These are phyloP conservation scores for Hypoxylon sp. DNA, from an alignment of 2,329 filamentous ascomycete species.

Conservation along the genomic window DNA sequence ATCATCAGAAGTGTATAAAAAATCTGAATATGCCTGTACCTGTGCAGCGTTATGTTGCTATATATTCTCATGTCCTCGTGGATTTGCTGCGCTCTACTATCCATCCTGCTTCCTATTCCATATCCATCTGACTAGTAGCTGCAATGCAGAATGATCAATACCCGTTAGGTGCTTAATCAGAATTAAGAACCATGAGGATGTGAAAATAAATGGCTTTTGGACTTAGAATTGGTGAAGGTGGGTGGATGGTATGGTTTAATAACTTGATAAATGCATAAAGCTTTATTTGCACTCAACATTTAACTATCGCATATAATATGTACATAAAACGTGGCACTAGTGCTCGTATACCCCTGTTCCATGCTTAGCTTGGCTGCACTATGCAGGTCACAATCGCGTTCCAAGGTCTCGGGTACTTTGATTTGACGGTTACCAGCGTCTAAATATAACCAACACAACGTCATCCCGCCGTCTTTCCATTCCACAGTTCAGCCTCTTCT, in stretches of 20 bases:
- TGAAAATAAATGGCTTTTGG: neutral
- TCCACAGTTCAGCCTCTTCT: conserved; percentile 11
- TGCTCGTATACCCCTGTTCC: conserved; percentile 19
- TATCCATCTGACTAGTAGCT: neutral
- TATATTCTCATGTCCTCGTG: neutral
- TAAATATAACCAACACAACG: conserved; percentile 29
- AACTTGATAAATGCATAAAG: neutral
- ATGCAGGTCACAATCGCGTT: conserved; percentile 27
- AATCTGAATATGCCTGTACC: conserved; percentile 3
- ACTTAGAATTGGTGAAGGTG: neutral
- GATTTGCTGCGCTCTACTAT: neutral
- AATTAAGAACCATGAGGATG: neutral
- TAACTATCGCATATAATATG: neutral
- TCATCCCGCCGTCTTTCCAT: conserved; percentile 19
- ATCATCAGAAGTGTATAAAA: conserved; percentile 20
- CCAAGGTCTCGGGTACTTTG: conserved; percentile 21
- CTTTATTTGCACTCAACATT: neutral
- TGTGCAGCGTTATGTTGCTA: conserved; percentile 7
- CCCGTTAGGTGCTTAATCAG: neutral
- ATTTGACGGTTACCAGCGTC: neutral
- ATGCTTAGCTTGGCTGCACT: conserved; percentile 16
- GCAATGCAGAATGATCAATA: neutral
- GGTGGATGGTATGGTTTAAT: no score
- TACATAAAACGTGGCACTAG: conserved; percentile 4
- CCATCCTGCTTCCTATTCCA: neutral